Conservation (phyloP, 306 rosid genomes). For the Cucurbita argyrosperma region DNA sequence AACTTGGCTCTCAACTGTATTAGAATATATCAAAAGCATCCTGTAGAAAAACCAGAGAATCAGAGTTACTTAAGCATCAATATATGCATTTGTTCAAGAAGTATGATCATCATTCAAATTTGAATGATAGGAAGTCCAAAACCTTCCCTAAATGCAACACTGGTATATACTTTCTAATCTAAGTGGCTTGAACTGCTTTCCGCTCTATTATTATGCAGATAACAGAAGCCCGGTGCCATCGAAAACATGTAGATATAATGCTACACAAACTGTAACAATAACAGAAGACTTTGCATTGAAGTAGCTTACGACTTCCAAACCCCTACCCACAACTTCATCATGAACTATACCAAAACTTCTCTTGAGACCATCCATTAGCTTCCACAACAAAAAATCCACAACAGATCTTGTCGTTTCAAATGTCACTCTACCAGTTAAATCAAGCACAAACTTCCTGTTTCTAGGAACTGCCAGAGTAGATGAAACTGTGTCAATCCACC, state of each 20-base stretch:
- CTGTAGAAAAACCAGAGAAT: not conserved
- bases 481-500: constrained; percentile 53
- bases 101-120: not conserved
- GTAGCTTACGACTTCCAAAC: constrained; percentile 50
- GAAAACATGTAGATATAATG: constrained; percentile 56
- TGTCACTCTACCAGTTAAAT: constrained; percentile 76
- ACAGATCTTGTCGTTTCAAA: constrained; percentile 57
- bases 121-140: not conserved
- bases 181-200: not conserved
- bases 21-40: not conserved
- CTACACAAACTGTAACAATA: constrained; percentile 66
- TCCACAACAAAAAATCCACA: constrained; percentile 43
- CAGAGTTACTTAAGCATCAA: not conserved
- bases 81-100: not conserved
- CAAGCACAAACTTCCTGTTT: constrained; percentile 58
- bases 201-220: constrained; percentile 34
- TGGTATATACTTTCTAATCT: not conserved
- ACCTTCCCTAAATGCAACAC: not conserved
- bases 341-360: constrained; percentile 37
- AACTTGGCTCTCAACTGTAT: not conserved
- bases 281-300: constrained; percentile 68
- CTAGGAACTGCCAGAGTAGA: constrained; percentile 69
- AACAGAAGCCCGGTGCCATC: constrained; percentile 45
- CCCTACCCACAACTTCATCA: constrained; percentile 50
- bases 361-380: constrained; percentile 45